Evolutionary conservation across 1,139 yeast species (phyloP), one percentile per base, ranked within the genome.

Genomic region (Magnusiomyces sp.): DNA sequence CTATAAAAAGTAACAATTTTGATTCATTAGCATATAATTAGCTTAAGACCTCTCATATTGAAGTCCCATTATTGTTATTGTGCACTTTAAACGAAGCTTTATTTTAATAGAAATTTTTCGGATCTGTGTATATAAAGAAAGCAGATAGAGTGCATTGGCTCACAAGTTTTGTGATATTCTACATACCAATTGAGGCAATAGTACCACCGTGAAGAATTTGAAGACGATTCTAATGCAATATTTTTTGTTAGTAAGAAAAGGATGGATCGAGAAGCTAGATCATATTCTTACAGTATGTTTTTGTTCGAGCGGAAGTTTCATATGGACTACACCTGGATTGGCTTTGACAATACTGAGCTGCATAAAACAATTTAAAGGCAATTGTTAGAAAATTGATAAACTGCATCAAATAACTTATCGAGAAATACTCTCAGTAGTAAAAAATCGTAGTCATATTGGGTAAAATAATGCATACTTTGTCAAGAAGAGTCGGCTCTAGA

Each of bases 201-300:
- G 71, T 67, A 1, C 75, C 75, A 13, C 75, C 75, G 48, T 71
- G 75, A 23, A 71, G 61, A 19, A 65, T 66, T 38, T 65, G 60
- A 17, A 71, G 62, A 7, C 74, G 67, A 55, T 71, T 71, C 68
- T 65, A 37, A 10, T 11, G 23, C 36, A 37, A 20, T 29, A 47
- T 43, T 32, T 13, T 17, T 31, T n/a, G 37, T 16, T 32, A 14
- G 9, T 31, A 5, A 32, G 6, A 32, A 6, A 5, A 6, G 27
- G 31, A 41, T 29, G 14, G n/a, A 32, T 9, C 37, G 2, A 5
- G 3, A 11, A 23, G 11, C 23, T 11, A 16, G 5, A 32, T 27
- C 16, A n/a, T 23, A 16, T 13, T 53, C 67, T 36, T 53, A 64
- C 68, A 7, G 67, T 63, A 52, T 71, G 74, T 50, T 59, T 57